phyloP scores from a whole-genome alignment of 768 basidiomycete species.

The Rhizopogon sp. region DNA sequence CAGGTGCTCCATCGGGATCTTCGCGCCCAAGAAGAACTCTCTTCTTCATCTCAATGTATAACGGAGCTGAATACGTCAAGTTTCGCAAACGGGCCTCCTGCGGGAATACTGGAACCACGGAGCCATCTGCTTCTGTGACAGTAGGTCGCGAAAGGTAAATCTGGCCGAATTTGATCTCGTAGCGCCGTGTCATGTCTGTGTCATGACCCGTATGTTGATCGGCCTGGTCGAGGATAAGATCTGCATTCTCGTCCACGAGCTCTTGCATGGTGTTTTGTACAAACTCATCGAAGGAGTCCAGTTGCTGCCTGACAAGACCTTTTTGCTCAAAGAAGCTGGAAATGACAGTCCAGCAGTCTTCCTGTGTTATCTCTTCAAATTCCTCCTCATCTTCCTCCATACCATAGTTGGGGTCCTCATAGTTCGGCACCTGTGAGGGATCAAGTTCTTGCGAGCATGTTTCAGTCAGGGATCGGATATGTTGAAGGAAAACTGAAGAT shows the following conservation, averaged over 20 bases:
- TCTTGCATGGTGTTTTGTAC: constrained; percentile 99
- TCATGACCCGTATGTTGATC: constrained; percentile 93
- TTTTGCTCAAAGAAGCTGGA: constrained; percentile 96
- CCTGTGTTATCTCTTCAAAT: constrained; percentile 83
- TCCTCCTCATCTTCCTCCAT: constrained; percentile 51
- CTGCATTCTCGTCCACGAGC: constrained; percentile 93
- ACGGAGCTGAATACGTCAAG: constrained; percentile 90
- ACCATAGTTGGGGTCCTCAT: constrained; percentile 56
- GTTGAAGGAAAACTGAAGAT: constrained; percentile 12
- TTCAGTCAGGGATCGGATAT: constrained; percentile 27
- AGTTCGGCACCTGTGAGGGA: constrained; percentile 39
- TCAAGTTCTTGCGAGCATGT: constrained; percentile 39
- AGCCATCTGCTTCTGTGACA: constrained; percentile 93
- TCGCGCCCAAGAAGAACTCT: constrained; percentile 74
- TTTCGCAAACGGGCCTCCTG: constrained; percentile 95
- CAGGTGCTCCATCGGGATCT: constrained; percentile 74
- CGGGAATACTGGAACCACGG: constrained; percentile 89
- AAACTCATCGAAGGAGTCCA: constrained; percentile 98
- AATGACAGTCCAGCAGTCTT: constrained; percentile 95
- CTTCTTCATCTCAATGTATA: constrained; percentile 96
- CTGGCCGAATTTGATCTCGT: constrained; percentile 96
- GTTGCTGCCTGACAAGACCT: constrained; percentile 95
- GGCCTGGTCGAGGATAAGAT: constrained; percentile 93
- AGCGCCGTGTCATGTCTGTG: constrained; percentile 80
- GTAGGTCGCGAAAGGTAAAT: constrained; percentile 95